Percentiles rank a stretch among this genome's conserved stretches.
These are phyloP conservation scores for Liriodendron chinense DNA, from an alignment of 164 flowering plant genomes.

Conservation along the genomic window DNA sequence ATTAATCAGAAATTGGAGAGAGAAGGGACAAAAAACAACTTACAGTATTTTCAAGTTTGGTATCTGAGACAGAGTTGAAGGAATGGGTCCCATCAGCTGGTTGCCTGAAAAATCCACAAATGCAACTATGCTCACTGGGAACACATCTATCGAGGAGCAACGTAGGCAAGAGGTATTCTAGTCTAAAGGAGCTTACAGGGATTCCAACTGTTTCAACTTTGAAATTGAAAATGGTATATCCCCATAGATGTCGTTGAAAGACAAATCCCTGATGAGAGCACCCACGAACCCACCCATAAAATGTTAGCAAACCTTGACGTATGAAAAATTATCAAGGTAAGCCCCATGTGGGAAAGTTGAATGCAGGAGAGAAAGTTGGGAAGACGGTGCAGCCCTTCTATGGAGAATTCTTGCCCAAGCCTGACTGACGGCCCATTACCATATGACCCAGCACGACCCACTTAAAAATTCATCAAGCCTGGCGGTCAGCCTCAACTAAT, in stretches of 20 bases:
- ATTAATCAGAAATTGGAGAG: not conserved
- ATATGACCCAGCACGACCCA: too few species aligned
- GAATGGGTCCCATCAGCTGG: slow-evolving; percentile 84
- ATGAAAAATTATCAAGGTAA: too few species aligned
- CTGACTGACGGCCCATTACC: too few species aligned
- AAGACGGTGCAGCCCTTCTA: too few species aligned
- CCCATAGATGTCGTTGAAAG: slow-evolving; percentile 62
- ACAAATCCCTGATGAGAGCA: slow-evolving; percentile 55
- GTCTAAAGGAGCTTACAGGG: slow-evolving; percentile 42
- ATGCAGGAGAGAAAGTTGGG: too few species aligned
- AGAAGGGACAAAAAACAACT: slow-evolving; percentile 21
- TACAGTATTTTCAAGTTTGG: slow-evolving; percentile 91
- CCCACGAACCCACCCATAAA: not conserved
- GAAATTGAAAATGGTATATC: slow-evolving; percentile 88
- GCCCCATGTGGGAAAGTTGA: too few species aligned
- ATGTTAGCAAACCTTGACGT: too few species aligned
- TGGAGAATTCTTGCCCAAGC: too few species aligned
- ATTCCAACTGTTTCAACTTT: slow-evolving; percentile 72
- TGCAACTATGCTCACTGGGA: not conserved
- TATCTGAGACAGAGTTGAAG: slow-evolving; percentile 90
- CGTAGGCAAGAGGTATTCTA: not conserved
- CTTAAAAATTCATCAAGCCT: too few species aligned
- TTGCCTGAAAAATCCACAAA: slow-evolving; percentile 39
- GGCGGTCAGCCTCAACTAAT: too few species aligned
- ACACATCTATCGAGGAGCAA: not conserved